These are phyloP conservation scores for Pezicula carpinea DNA, from an alignment of 2,329 filamentous ascomycete genomes.

Conservation along the genomic window DNA sequence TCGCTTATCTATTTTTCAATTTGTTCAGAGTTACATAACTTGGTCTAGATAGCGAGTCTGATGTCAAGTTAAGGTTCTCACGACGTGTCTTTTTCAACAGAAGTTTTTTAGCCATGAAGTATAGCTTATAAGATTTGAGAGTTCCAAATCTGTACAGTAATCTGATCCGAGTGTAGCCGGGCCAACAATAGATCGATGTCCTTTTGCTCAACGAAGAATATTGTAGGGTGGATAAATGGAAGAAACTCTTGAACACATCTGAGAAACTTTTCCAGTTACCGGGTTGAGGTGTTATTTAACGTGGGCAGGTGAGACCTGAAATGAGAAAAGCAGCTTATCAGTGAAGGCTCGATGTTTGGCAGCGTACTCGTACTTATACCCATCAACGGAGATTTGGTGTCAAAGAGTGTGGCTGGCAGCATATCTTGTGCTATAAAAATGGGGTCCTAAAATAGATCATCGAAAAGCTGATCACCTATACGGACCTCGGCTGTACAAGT, in stretches of 20 bases:
- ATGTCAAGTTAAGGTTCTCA: background rate
- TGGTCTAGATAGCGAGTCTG: background rate
- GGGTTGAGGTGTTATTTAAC: background rate
- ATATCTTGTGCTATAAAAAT: background rate
- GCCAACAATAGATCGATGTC: background rate
- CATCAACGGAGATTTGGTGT: background rate
- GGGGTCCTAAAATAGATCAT: background rate
- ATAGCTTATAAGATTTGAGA: background rate
- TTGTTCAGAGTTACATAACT: background rate
- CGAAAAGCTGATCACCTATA: background rate
- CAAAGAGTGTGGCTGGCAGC: background rate
- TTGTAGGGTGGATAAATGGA: background rate
- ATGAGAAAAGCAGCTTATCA: background rate
- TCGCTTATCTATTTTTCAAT: no score
- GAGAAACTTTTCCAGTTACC: constrained; percentile 3
- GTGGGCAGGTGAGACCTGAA: constrained; percentile 3
- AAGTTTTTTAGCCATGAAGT: background rate
- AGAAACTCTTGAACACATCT: constrained; percentile 2
- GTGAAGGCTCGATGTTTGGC: constrained; percentile 1
- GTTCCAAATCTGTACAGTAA: background rate
- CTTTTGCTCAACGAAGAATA: background rate
- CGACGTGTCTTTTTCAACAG: background rate
- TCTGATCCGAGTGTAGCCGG: background rate
- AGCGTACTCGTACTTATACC: background rate
- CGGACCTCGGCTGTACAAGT: background rate